These are phyloP conservation scores for Pseudopithomyces maydicus DNA, from an alignment of 2,329 filamentous ascomycete genomes.

Conservation along the genomic window DNA sequence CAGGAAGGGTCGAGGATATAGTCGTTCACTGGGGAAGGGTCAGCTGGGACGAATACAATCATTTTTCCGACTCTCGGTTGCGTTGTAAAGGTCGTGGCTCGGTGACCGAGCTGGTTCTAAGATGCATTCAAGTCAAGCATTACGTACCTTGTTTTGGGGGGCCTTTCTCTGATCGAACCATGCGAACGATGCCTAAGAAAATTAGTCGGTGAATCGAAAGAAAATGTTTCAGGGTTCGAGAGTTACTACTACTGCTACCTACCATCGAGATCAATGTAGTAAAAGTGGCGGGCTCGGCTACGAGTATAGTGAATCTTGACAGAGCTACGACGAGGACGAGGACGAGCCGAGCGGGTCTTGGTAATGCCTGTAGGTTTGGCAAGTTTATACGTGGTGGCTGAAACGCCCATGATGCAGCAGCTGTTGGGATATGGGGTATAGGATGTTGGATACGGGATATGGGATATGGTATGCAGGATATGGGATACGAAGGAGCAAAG, in stretches of 20 bases:
- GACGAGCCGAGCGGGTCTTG: conserved; percentile 10
- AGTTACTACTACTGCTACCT: too few species aligned
- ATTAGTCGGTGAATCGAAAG: too few species aligned
- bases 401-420: not conserved
- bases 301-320: conserved; percentile 2
- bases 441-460: too few species aligned
- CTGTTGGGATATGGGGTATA: too few species aligned
- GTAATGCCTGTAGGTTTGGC: conserved; percentile 4
- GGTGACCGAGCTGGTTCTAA: too few species aligned
- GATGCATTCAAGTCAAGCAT: too few species aligned
- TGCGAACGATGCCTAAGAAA: not conserved
- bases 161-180: conserved; percentile 2
- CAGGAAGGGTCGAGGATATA: conserved; percentile 18
- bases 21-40: conserved; percentile 12
- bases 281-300: conserved; percentile 12
- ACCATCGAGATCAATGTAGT: conserved; percentile 10
- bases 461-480: not conserved
- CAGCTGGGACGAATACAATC: too few species aligned
- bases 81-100: too few species aligned
- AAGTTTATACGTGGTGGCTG: not conserved
- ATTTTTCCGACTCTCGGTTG: too few species aligned
- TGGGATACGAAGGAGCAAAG: not conserved
- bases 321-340: not conserved
- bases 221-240: too few species aligned
- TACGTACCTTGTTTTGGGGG: not conserved